Evolutionary conservation across 768 basidiomycete genomes (phyloP).

Genomic region (Tulasnella sp.): DNA sequence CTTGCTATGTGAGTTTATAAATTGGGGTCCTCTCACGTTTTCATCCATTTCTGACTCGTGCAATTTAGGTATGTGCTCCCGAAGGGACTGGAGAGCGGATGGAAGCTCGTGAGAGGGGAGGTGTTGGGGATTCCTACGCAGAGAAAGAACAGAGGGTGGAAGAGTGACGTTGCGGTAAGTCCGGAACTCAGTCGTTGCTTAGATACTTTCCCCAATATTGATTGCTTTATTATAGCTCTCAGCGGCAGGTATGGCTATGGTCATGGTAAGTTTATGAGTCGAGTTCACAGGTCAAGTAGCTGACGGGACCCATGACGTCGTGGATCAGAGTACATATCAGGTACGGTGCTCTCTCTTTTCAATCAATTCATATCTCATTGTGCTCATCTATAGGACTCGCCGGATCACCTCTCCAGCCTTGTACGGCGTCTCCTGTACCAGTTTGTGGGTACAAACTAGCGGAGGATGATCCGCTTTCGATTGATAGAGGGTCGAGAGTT

Average conservation of each 20-base stretch:
- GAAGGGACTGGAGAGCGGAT: conserved; percentile 83
- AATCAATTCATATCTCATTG: background rate
- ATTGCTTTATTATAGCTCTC: conserved; percentile 38
- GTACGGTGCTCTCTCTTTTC: conserved; percentile 26
- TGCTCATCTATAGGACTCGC: conserved; percentile 49
- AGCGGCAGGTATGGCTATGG: conserved; percentile 82
- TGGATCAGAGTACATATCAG: conserved; percentile 66
- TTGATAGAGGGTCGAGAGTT: no score
- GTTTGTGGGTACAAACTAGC: conserved; percentile 76
- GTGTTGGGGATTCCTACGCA: conserved; percentile 45
- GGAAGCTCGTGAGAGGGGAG: conserved; percentile 70
- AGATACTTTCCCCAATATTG: conserved; percentile 2
- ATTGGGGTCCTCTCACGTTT: background rate
- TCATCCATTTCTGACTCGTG: background rate
- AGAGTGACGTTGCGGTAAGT: conserved; percentile 61
- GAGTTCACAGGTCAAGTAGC: background rate
- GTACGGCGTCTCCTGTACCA: conserved; percentile 79
- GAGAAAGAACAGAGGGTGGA: conserved; percentile 40
- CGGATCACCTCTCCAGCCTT: conserved; percentile 71
- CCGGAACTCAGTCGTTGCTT: conserved; percentile 38
- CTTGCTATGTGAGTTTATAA: conserved; percentile 71
- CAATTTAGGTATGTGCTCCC: conserved; percentile 44
- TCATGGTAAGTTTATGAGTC: conserved; percentile 53
- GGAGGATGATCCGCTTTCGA: background rate
- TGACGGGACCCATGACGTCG: conserved; percentile 3